Percentiles rank a stretch among this genome's conserved stretches.
Conservation (phyloP, 768 basidiomycete species). For the Podaxis carcinomalis region DNA sequence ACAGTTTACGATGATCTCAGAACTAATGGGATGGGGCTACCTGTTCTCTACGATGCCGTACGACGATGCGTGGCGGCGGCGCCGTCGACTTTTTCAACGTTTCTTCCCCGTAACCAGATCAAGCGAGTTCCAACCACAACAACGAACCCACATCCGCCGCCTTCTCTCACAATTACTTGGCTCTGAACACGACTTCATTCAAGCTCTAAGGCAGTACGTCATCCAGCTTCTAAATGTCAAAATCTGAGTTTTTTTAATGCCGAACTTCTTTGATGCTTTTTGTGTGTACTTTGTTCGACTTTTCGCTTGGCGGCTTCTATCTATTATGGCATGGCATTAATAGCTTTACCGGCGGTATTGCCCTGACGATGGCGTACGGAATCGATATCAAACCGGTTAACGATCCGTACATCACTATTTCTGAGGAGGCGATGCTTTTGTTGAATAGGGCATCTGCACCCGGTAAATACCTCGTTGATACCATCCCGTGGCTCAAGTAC, state of each 20-base stretch:
- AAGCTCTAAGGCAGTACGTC: constrained; percentile 30
- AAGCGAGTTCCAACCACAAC: constrained; percentile 4
- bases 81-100: constrained; percentile 34
- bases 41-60: constrained; percentile 35
- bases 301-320: not conserved
- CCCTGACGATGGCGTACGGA: constrained; percentile 40
- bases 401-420: constrained; percentile 37
- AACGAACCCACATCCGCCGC: not conserved
- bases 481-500: constrained; percentile 26
- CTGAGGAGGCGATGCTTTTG: constrained; percentile 32
- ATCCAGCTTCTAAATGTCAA: not conserved
- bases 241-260: no score
- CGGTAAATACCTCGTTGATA: constrained; percentile 33
- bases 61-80: constrained; percentile 33
- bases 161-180: constrained; percentile 22
- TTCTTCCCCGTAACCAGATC: constrained; percentile 27
- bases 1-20: constrained; percentile 21
- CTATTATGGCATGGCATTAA: not conserved
- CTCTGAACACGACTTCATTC: constrained; percentile 31
- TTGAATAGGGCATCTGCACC: constrained; percentile 2
- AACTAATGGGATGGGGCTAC: constrained; percentile 34
- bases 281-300: no score
- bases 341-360: constrained; percentile 34
- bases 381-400: constrained; percentile 29
- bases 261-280: not conserved